Percentiles rank a stretch among this genome's conserved stretches.
phyloP scores from a whole-genome alignment of 2,329 filamentous ascomycete genomes.

The Chalaropsis ovoidea region DNA sequence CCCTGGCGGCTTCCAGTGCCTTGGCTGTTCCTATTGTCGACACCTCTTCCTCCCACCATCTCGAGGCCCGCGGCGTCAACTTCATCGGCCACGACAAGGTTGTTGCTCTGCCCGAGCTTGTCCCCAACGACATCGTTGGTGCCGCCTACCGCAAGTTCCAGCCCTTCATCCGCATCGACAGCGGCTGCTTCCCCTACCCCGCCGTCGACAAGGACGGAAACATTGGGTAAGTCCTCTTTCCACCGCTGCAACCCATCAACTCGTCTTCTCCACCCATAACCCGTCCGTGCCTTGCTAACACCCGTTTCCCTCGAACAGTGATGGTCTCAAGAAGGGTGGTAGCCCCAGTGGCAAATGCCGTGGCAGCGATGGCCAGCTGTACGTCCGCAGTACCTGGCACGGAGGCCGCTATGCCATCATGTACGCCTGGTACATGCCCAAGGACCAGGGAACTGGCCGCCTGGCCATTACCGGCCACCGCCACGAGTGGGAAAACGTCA shows the following conservation, averaged over 20 bases:
- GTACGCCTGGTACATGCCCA: slow-evolving; percentile 41
- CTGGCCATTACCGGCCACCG: slow-evolving; percentile 31
- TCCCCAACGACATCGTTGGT: slow-evolving; percentile 30
- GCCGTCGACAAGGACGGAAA: slow-evolving; percentile 49
- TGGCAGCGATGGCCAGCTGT: slow-evolving; percentile 34
- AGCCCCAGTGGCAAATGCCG: slow-evolving; percentile 31
- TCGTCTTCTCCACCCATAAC: background rate
- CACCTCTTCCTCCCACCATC: slow-evolving; percentile 26
- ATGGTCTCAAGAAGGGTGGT: slow-evolving; percentile 33
- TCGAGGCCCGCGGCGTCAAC: slow-evolving; percentile 28
- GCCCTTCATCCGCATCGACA: slow-evolving; percentile 35
- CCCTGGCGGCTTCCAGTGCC: slow-evolving; percentile 8
- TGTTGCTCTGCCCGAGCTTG: slow-evolving; percentile 31
- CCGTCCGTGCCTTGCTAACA: slow-evolving; percentile 7
- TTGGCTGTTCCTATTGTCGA: slow-evolving; percentile 13
- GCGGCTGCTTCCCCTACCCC: slow-evolving; percentile 53
- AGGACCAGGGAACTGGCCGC: slow-evolving; percentile 34
- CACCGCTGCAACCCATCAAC: background rate
- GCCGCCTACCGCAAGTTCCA: slow-evolving; percentile 33
- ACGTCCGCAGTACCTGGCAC: slow-evolving; percentile 31
- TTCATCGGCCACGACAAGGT: slow-evolving; percentile 32
- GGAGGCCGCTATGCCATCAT: slow-evolving; percentile 33
- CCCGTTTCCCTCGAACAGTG: slow-evolving; percentile 27
- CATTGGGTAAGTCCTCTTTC: slow-evolving; percentile 40
- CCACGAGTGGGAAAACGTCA: slow-evolving; percentile 36